phyloP scores from a whole-genome alignment of 2,329 filamentous ascomycete species.

The Claviceps maximensis region DNA sequence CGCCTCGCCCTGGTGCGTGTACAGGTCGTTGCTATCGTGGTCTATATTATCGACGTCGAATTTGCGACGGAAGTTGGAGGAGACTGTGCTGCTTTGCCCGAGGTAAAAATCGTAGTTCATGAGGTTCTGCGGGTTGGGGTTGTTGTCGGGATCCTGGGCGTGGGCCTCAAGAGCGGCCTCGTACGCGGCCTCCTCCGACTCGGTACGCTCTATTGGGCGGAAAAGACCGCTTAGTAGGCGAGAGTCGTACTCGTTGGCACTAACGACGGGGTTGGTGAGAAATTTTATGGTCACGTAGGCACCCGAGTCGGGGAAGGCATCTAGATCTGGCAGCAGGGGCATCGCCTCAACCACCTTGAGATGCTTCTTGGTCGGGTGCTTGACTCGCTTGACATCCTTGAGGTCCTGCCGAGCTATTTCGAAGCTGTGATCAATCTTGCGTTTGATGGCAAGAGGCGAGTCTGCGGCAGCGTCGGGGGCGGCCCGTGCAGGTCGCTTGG shows the following conservation, averaged over 20 bases:
- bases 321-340: constrained; percentile 51
- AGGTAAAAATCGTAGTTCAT: constrained; percentile 59
- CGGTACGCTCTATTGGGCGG: constrained; percentile 42
- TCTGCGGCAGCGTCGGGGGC: constrained; percentile 48
- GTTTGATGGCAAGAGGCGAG: constrained; percentile 53
- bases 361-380: constrained; percentile 45
- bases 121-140: constrained; percentile 41
- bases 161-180: constrained; percentile 38
- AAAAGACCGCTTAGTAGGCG: constrained; percentile 50
- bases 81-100: constrained; percentile 32
- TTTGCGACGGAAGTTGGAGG: constrained; percentile 43
- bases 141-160: constrained; percentile 41
- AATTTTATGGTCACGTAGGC: constrained; percentile 60
- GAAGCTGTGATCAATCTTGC: constrained; percentile 52
- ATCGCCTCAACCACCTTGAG: constrained; percentile 46
- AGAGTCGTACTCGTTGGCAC: constrained; percentile 38
- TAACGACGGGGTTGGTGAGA: constrained; percentile 47
- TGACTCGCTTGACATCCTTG: constrained; percentile 39
- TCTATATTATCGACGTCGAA: constrained; percentile 46
- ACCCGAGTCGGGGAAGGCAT: constrained; percentile 56
- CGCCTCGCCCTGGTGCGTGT: constrained; percentile 35
- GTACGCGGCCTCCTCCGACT: constrained; percentile 39
- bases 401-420: constrained; percentile 39
- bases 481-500: constrained; percentile 22
- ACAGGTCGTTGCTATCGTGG: constrained; percentile 39